A percentile compares a stretch with the other conserved stretches of the same genome.
Conservation (phyloP, 2,329 filamentous ascomycete genomes). For the Phyllosticta citrichinensis region DNA sequence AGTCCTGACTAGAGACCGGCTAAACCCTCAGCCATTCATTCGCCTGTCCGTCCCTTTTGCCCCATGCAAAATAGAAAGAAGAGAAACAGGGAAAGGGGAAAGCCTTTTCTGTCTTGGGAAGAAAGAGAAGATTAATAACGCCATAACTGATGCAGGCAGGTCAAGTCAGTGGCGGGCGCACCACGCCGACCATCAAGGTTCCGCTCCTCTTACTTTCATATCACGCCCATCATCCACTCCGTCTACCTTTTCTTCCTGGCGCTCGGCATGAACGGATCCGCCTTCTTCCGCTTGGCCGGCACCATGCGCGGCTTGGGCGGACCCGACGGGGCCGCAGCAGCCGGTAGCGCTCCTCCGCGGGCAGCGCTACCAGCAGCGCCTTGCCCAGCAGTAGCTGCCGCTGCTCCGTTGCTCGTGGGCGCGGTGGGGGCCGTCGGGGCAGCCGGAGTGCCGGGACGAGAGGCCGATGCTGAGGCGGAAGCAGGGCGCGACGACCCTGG, state of each 20-base stretch:
- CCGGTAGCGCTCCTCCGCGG: background rate
- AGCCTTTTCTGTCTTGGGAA: background rate
- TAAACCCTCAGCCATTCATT: too few species aligned
- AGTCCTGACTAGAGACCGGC: too few species aligned
- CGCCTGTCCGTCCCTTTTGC: too few species aligned
- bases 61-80: background rate
- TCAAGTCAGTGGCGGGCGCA: too few species aligned
- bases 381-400: background rate
- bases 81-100: background rate
- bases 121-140: background rate
- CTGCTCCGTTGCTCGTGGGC: background rate
- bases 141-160: too few species aligned
- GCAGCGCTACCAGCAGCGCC: background rate
- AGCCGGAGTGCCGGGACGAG: background rate
- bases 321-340: background rate
- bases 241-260: conserved; percentile 7
- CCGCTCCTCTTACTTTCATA: background rate
- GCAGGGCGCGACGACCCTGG: background rate
- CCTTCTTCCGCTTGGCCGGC: conserved; percentile 11
- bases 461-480: background rate
- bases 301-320: conserved; percentile 1
- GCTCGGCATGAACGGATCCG: conserved; percentile 13
- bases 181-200: too few species aligned
- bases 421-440: background rate
- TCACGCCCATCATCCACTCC: background rate